phyloP scores from a whole-genome alignment of 2,329 filamentous ascomycete species.

The Cladosporium sphaerospermum region DNA sequence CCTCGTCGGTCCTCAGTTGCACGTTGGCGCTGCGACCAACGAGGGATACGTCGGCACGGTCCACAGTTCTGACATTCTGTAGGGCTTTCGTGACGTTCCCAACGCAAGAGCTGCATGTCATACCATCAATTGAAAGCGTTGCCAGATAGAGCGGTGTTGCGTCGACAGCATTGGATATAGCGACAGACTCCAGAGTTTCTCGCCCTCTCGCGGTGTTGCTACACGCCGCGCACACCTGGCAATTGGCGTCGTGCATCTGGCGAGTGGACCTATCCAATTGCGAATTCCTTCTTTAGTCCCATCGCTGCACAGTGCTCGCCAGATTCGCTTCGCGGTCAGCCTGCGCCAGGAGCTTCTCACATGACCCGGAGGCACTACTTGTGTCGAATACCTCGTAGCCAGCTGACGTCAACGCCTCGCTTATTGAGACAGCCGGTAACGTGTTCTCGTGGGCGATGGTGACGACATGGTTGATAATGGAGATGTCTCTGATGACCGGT shows the following conservation, averaged over 20 bases:
- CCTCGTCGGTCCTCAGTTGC: slow-evolving; percentile 19
- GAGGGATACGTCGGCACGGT: slow-evolving; percentile 45
- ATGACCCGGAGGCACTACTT: neutral
- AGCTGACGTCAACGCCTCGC: slow-evolving; percentile 42
- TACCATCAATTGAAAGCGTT: slow-evolving; percentile 45
- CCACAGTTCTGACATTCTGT: slow-evolving; percentile 40
- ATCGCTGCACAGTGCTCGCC: slow-evolving; percentile 7
- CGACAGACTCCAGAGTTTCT: neutral
- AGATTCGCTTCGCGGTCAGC: neutral
- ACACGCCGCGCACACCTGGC: slow-evolving; percentile 63
- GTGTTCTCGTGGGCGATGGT: slow-evolving; percentile 39
- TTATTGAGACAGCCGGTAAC: neutral
- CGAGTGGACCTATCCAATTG: slow-evolving; percentile 4
- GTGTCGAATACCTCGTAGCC: slow-evolving; percentile 14
- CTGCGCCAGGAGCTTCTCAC: slow-evolving; percentile 11
- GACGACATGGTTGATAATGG: slow-evolving; percentile 65
- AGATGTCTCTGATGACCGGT: slow-evolving; percentile 57
- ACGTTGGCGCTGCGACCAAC: slow-evolving; percentile 29
- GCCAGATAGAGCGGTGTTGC: slow-evolving; percentile 42
- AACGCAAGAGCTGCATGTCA: slow-evolving; percentile 54
- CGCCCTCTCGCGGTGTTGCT: slow-evolving; percentile 43
- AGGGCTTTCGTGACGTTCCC: slow-evolving; percentile 44
- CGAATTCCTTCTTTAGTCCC: slow-evolving; percentile 9
- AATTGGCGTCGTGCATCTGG: slow-evolving; percentile 53
- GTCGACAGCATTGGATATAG: slow-evolving; percentile 7